A percentile compares a stretch with the other conserved stretches of the same genome.
Conservation (phyloP, 495 filamentous ascomycete species). For the Talaromyces liani region DNA sequence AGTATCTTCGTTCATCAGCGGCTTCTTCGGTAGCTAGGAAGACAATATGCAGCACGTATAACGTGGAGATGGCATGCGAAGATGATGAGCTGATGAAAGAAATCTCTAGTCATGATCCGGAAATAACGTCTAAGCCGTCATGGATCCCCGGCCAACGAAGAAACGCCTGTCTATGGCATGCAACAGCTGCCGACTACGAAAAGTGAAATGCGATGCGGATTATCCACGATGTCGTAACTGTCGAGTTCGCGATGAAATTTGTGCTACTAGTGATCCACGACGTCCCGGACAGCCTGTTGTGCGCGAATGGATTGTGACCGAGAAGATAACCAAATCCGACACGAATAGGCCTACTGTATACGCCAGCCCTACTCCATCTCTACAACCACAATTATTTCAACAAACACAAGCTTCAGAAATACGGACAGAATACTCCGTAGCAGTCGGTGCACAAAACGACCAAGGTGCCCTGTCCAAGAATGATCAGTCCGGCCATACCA, state of each 20-base stretch:
- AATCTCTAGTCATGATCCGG: background rate
- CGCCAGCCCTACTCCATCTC: conserved; percentile 4
- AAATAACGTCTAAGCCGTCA: background rate
- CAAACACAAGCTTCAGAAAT: background rate
- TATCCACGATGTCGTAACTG: conserved; percentile 6
- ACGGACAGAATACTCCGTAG: background rate
- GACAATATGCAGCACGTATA: background rate
- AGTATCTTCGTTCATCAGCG: background rate
- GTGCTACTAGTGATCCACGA: background rate
- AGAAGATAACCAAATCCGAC: conserved; percentile 2
- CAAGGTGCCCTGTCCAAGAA: background rate
- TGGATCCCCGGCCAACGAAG: conserved; percentile 2
- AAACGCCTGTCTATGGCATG: conserved; percentile 7
- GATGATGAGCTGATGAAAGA: background rate
- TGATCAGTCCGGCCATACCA: background rate
- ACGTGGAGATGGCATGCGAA: background rate
- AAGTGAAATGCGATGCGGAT: conserved; percentile 6
- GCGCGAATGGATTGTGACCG: conserved; percentile 6
- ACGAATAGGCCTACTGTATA: background rate
- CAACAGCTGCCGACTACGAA: conserved; percentile 3
- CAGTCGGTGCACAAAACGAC: background rate
- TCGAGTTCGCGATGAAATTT: conserved; percentile 4
- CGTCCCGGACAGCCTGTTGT: conserved; percentile 1
- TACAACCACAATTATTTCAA: conserved; percentile 1
- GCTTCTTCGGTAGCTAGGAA: background rate